phyloP scores from a whole-genome alignment of 805 yeast genomes.

The Zygosaccharomyces bailii region DNA sequence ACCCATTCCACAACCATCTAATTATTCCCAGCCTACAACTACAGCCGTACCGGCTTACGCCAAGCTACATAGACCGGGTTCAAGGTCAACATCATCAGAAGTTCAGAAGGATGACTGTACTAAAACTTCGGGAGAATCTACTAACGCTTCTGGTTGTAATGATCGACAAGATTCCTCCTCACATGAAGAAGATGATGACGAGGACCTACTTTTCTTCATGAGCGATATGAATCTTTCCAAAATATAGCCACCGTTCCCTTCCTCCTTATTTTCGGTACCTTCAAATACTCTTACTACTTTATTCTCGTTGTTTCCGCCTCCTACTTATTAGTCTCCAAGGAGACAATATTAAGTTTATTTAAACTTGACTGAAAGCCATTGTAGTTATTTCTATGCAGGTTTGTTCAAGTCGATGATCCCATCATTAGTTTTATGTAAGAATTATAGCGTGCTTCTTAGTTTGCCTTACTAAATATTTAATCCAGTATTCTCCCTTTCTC shows the following conservation, averaged over 20 bases:
- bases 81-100: conserved; percentile 21
- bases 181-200: conserved; percentile 51
- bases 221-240: conserved; percentile 61
- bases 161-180: conserved; percentile 29
- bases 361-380: background rate
- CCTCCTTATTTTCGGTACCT: background rate
- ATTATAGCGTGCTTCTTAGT: too few species aligned
- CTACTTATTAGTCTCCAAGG: background rate
- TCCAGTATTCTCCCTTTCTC: too few species aligned
- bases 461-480: too few species aligned
- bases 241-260: conserved; percentile 3
- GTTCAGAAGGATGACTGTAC: conserved; percentile 3
- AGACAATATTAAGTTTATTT: background rate
- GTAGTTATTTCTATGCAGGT: background rate
- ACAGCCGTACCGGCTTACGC: conserved; percentile 36
- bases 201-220: conserved; percentile 66
- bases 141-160: conserved; percentile 2
- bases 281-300: too few species aligned
- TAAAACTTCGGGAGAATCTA: conserved; percentile 1
- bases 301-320: background rate
- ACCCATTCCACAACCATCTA: conserved; percentile 29
- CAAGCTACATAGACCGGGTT: conserved; percentile 31
- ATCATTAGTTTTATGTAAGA: too few species aligned
- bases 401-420: background rate
- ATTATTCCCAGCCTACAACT: conserved; percentile 34